Evolutionary conservation across 495 filamentous ascomycete species (phyloP).

Genomic region (Eremomyces bilateralis): DNA sequence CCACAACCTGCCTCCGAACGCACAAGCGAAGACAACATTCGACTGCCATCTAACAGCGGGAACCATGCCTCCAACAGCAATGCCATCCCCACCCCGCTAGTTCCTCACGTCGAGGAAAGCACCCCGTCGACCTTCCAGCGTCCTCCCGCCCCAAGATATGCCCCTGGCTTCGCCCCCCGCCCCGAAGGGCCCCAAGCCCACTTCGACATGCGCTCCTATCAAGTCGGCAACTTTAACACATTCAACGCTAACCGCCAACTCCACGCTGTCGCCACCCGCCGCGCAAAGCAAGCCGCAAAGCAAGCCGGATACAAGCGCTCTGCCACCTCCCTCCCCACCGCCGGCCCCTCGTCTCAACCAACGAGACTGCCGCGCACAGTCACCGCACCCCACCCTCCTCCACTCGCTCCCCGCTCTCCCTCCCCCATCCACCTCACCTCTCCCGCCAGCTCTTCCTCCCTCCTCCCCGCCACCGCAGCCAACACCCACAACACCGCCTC

Average conservation of each 20-base stretch:
- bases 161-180: constrained; percentile 11
- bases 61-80: neutral
- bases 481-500: constrained; percentile 4
- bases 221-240: constrained; percentile 10
- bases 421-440: neutral
- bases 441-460: neutral
- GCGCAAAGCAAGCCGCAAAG: constrained; percentile 8
- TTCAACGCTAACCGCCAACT: constrained; percentile 10
- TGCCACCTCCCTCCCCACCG: constrained; percentile 5
- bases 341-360: neutral
- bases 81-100: constrained; percentile 1
- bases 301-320: constrained; percentile 4
- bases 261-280: constrained; percentile 11
- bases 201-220: constrained; percentile 8
- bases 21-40: neutral
- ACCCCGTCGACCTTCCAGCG: constrained; percentile 4
- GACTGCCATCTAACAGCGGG: neutral
- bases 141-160: constrained; percentile 10
- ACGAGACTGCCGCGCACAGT: neutral
- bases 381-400: neutral
- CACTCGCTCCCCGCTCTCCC: neutral
- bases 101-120: neutral
- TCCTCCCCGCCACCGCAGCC: constrained; percentile 1
- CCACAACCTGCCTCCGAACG: neutral
- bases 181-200: constrained; percentile 5